Percentiles rank a stretch among this genome's conserved stretches.
These are phyloP conservation scores for Sarcocystis neurona DNA, from an alignment of 169 alveolate species.

Conservation along the genomic window DNA sequence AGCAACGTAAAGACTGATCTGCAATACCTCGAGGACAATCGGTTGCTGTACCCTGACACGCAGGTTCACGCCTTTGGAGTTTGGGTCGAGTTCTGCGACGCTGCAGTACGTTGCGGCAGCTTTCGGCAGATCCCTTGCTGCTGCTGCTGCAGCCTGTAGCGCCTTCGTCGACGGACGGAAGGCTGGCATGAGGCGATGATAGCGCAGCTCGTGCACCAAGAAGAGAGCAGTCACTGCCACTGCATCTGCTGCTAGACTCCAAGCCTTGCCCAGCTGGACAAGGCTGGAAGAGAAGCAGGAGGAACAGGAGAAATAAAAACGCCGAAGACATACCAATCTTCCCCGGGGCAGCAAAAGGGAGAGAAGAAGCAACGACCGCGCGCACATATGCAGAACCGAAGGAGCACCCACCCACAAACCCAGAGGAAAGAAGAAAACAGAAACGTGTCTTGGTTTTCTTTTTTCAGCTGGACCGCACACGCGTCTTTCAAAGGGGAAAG, in stretches of 20 bases:
- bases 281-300: constrained; percentile 24
- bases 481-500: no score
- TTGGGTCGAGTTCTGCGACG: constrained; percentile 43
- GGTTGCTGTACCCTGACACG: constrained; percentile 59
- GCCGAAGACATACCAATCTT: background rate
- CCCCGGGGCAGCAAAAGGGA: background rate
- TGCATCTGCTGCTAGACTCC: constrained; percentile 52
- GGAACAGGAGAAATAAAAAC: background rate
- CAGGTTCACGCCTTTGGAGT: constrained; percentile 58
- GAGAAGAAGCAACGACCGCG: background rate
- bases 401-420: background rate
- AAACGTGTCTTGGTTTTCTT: no score
- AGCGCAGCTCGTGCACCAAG: constrained; percentile 52
- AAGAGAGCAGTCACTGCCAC: constrained; percentile 54
- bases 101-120: constrained; percentile 48
- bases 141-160: background rate
- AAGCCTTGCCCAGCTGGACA: constrained; percentile 63
- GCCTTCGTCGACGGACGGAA: constrained; percentile 13
- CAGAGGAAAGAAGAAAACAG: background rate
- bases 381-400: background rate
- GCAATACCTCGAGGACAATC: constrained; percentile 41
- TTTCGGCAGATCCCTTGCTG: constrained; percentile 37
- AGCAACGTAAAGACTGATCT: no score
- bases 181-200: constrained; percentile 51
- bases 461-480: no score